Percentiles rank a stretch among this genome's conserved stretches.
Conservation (phyloP, 2,329 filamentous ascomycete species). For the Pezicula carpinea region DNA sequence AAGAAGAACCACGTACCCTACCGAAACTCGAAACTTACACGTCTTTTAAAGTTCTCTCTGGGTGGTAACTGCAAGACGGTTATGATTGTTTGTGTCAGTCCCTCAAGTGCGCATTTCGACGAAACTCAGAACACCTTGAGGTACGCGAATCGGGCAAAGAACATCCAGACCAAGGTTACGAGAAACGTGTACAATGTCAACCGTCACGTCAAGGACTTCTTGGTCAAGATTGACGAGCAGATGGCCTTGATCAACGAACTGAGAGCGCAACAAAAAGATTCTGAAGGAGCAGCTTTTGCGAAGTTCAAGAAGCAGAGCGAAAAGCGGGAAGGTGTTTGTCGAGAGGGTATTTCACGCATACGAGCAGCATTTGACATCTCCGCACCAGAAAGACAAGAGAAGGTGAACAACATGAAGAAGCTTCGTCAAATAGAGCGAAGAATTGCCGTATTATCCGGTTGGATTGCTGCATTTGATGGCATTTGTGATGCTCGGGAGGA, state of each 20-base stretch:
- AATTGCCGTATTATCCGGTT: slow-evolving; percentile 80
- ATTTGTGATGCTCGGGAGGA: slow-evolving; percentile 70
- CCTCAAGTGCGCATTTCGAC: slow-evolving; percentile 93
- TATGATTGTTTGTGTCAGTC: slow-evolving; percentile 98
- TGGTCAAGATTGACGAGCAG: slow-evolving; percentile 99
- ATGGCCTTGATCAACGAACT: slow-evolving; percentile 96
- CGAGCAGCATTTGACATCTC: slow-evolving; percentile 82
- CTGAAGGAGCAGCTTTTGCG: slow-evolving; percentile 72
- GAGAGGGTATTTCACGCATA: slow-evolving; percentile 76
- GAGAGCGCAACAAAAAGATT: slow-evolving; percentile 86
- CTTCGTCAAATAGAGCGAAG: slow-evolving; percentile 78
- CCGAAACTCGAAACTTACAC: slow-evolving; percentile 94
- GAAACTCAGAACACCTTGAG: slow-evolving; percentile 97
- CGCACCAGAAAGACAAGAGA: slow-evolving; percentile 70
- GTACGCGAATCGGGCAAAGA: slow-evolving; percentile 97
- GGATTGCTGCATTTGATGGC: slow-evolving; percentile 87
- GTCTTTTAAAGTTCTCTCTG: slow-evolving; percentile 91
- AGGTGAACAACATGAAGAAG: slow-evolving; percentile 74
- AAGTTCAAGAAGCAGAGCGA: slow-evolving; percentile 91
- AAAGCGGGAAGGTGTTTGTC: slow-evolving; percentile 70
- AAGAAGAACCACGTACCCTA: slow-evolving; percentile 95
- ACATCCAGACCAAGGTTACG: slow-evolving; percentile 99
- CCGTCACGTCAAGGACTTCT: slow-evolving; percentile 96
- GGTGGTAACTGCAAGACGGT: slow-evolving; percentile 98
- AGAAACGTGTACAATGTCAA: slow-evolving; percentile 99